Conservation (phyloP, 345 rosid species). For the Lepidium africanum region DNA sequence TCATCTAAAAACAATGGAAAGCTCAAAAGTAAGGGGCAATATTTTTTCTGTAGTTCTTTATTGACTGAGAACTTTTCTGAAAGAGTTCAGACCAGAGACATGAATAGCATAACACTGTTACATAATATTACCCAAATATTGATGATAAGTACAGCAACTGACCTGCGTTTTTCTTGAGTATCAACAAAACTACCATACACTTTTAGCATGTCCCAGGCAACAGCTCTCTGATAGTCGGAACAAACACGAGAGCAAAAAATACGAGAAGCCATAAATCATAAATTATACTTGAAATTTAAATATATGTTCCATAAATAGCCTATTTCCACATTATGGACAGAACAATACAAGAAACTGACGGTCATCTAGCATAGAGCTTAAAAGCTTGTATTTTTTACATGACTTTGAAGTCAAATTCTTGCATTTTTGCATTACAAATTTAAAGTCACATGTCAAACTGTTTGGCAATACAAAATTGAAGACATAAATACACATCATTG, state of each 20-base stretch:
- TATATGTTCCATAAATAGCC: neutral
- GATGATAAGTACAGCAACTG: constrained; percentile 10
- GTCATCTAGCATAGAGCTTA: neutral
- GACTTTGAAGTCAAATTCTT: neutral
- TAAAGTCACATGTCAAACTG: neutral
- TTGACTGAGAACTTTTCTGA: constrained; percentile 9
- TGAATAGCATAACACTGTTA: neutral
- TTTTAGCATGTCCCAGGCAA: constrained; percentile 95
- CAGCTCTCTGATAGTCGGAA: constrained; percentile 49
- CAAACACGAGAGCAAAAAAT: neutral
- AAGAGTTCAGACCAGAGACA: constrained; percentile 4
- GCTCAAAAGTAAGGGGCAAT: neutral
- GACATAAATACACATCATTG: neutral
- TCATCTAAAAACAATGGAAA: neutral
- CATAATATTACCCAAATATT: neutral
- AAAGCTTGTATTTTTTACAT: neutral
- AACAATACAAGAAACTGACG: neutral
- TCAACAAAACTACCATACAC: constrained; percentile 79
- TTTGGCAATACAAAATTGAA: neutral
- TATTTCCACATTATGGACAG: neutral
- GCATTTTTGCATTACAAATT: neutral
- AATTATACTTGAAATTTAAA: neutral
- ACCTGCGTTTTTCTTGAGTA: constrained; percentile 80
- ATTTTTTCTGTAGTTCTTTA: constrained; percentile 3
- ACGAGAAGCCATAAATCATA: neutral